A percentile compares a stretch with the other conserved stretches of the same genome.
Conservation (phyloP, 257 asterid species). For the Plectranthus barbatus region DNA sequence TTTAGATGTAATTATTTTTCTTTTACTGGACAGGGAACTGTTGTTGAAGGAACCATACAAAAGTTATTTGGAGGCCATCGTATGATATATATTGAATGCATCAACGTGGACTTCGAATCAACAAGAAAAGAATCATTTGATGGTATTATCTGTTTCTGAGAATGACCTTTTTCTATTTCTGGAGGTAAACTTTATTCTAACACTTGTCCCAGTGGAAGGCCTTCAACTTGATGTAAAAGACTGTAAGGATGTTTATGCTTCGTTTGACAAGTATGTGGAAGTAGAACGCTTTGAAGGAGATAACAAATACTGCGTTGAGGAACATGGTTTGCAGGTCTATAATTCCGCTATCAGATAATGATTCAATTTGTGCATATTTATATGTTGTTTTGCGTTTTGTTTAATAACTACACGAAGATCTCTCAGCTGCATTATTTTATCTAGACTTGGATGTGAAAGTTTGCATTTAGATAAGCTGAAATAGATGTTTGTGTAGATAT, state of each 20-base stretch:
- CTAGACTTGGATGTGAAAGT: no score
- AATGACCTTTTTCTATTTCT: not conserved
- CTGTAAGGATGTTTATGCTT: no score
- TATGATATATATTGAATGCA: conserved; percentile 78
- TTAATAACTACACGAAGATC: not conserved
- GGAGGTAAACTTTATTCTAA: conserved; percentile 10
- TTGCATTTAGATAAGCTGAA: conserved; percentile 12
- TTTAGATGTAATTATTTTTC: conserved; percentile 13
- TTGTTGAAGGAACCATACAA: no score
- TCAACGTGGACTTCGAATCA: conserved; percentile 80
- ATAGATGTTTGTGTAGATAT: not conserved
- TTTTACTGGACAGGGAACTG: conserved; percentile 40
- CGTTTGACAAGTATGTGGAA: no score
- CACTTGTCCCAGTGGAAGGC: conserved; percentile 34
- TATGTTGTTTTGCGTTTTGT: not conserved
- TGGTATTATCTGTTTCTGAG: conserved; percentile 10
- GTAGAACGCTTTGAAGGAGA: no score
- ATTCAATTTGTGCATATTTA: not conserved
- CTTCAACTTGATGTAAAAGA: no score
- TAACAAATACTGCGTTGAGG: conserved; percentile 85
- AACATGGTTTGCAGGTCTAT: conserved; percentile 73
- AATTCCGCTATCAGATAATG: conserved; percentile 5
- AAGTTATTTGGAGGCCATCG: conserved; percentile 88
- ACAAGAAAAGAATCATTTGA: no score
- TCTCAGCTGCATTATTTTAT: conserved; percentile 18